Conservation (phyloP, 2,329 filamentous ascomycete species). For the Aspergillus proliferans region DNA sequence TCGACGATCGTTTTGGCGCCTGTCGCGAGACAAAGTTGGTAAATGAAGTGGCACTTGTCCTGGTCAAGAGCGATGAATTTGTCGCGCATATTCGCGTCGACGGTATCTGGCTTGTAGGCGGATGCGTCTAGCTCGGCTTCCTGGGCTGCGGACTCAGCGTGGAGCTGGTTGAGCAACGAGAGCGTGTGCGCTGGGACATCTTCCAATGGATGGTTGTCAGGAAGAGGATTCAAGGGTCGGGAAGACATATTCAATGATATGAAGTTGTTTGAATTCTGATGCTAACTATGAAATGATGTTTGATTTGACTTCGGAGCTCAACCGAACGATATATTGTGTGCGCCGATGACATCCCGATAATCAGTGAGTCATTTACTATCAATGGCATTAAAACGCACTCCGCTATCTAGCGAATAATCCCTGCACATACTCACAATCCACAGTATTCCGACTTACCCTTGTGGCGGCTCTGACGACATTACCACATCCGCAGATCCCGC, state of each 20-base stretch:
- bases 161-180: slow-evolving; percentile 25
- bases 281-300: too few species aligned
- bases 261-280: too few species aligned
- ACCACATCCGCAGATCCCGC: background rate
- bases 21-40: slow-evolving; percentile 47
- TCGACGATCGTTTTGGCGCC: slow-evolving; percentile 51
- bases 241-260: too few species aligned
- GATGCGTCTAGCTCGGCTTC: slow-evolving; percentile 21
- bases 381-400: too few species aligned
- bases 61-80: slow-evolving; percentile 56
- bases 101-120: slow-evolving; percentile 13
- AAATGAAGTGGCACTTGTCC: slow-evolving; percentile 54
- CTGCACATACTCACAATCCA: too few species aligned
- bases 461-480: background rate
- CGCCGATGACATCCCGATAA: too few species aligned
- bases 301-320: too few species aligned
- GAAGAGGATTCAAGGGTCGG: too few species aligned
- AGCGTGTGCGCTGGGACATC: slow-evolving; percentile 10
- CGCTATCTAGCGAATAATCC: too few species aligned
- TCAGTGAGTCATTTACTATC: too few species aligned
- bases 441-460: too few species aligned
- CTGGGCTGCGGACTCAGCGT: slow-evolving; percentile 26
- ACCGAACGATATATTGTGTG: too few species aligned
- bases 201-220: background rate
- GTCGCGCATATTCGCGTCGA: slow-evolving; percentile 44